A percentile compares a stretch with the other conserved stretches of the same genome.
Evolutionary conservation across 495 filamentous ascomycete species (phyloP).

Genomic region (Hypoxylon crocopeplum): DNA sequence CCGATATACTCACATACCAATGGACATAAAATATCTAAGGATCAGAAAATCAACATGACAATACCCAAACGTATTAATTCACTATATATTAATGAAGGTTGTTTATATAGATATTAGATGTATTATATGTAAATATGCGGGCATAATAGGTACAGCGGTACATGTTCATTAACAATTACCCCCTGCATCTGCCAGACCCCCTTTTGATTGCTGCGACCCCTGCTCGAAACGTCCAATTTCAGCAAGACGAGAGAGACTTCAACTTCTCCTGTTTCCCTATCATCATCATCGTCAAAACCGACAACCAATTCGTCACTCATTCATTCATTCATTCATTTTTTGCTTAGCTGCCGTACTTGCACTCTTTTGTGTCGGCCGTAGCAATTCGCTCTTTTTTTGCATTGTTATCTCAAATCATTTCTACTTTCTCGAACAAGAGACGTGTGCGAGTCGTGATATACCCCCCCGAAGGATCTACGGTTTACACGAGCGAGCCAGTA

Average conservation of each 20-base stretch:
- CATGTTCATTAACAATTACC: too few species aligned
- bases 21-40: too few species aligned
- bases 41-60: not conserved
- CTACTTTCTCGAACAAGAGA: too few species aligned
- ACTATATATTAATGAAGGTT: too few species aligned
- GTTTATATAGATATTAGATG: too few species aligned
- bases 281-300: conserved; percentile 6
- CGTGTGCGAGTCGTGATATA: not conserved
- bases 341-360: conserved; percentile 6
- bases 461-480: not conserved
- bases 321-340: conserved; percentile 4
- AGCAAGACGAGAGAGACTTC: conserved; percentile 4
- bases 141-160: conserved; percentile 7
- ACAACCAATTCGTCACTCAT: conserved; percentile 26
- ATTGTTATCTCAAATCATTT: too few species aligned
- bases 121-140: too few species aligned
- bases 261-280: conserved; percentile 17
- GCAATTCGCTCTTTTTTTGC: conserved; percentile 28
- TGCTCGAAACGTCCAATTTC: conserved; percentile 38
- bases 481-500: not conserved
- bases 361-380: conserved; percentile 16
- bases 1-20: not conserved
- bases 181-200: conserved; percentile 12
- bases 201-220: conserved; percentile 19
- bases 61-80: too few species aligned